Evolutionary conservation across 78 protist genomes (phyloP).

Genomic region (Polysphondylium violaceum): DNA sequence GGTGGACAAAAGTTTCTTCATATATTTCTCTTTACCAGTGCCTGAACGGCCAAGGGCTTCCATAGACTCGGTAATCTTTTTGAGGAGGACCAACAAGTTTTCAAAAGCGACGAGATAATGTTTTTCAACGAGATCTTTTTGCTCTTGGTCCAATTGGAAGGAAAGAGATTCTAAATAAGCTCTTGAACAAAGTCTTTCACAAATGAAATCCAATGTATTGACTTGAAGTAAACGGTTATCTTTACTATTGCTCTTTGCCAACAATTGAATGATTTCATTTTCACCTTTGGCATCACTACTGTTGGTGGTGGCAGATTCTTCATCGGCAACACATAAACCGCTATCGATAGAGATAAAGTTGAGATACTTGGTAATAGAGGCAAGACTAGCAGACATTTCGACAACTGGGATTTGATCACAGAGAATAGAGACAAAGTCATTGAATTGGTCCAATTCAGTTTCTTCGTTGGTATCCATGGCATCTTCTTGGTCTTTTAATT

Average conservation of each 20-base stretch:
- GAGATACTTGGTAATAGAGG: background rate
- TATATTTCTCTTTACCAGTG: constrained; percentile 42
- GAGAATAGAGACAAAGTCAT: constrained; percentile 18
- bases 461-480: constrained; percentile 12
- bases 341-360: constrained; percentile 31
- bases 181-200: constrained; percentile 31
- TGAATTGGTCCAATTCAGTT: constrained; percentile 10
- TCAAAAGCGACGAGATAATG: constrained; percentile 25
- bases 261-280: background rate
- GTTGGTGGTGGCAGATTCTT: background rate
- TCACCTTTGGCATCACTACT: background rate
- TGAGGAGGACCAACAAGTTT: constrained; percentile 11
- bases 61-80: constrained; percentile 17
- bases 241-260: background rate
- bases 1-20: constrained; percentile 37
- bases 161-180: constrained; percentile 22
- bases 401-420: constrained; percentile 29
- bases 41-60: background rate
- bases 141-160: background rate
- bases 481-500: constrained; percentile 17
- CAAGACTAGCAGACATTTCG: background rate
- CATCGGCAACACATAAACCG: background rate
- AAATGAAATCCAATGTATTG: constrained; percentile 33
- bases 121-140: constrained; percentile 8
- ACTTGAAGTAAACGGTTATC: constrained; percentile 69